These are phyloP conservation scores for Aspergillus pseudotamarii DNA, from an alignment of 2,329 filamentous ascomycete genomes.

Conservation along the genomic window DNA sequence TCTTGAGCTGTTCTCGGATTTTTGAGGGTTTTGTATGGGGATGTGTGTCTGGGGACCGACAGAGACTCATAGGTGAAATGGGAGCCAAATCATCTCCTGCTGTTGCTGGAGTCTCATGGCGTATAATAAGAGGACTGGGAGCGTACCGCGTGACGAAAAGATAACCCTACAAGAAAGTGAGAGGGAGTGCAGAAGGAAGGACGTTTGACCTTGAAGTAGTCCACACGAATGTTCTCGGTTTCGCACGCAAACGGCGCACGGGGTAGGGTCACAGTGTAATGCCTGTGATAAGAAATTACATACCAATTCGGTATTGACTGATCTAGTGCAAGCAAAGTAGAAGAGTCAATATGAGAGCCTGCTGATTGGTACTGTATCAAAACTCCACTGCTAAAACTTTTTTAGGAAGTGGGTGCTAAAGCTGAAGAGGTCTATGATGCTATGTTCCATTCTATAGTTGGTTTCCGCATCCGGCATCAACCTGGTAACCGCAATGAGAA, in stretches of 20 bases:
- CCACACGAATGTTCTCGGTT: constrained; percentile 13
- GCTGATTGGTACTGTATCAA: neutral
- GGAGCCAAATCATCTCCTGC: constrained; percentile 16
- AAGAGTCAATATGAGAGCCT: neutral
- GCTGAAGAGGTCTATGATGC: constrained; percentile 16
- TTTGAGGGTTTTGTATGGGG: constrained; percentile 14
- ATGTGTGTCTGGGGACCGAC: constrained; percentile 14
- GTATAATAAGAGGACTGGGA: constrained; percentile 25
- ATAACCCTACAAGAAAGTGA: constrained; percentile 8
- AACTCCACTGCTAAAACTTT: neutral
- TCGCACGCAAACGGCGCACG: constrained; percentile 31
- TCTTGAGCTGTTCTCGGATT: constrained; percentile 10
- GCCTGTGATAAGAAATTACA: neutral
- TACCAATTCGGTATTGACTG: neutral
- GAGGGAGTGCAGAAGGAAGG: constrained; percentile 14
- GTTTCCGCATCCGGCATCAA: constrained; percentile 31
- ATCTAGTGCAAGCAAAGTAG: neutral
- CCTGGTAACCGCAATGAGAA: constrained; percentile 26
- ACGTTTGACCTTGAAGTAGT: constrained; percentile 36
- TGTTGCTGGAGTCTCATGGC: constrained; percentile 25
- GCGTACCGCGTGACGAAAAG: constrained; percentile 31
- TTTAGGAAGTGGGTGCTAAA: constrained; percentile 5
- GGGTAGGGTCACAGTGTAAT: constrained; percentile 32
- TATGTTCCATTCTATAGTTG: constrained; percentile 10
- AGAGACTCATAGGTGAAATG: constrained; percentile 19